phyloP scores from a whole-genome alignment of 495 filamentous ascomycete species.

The Penicillium nucicola region DNA sequence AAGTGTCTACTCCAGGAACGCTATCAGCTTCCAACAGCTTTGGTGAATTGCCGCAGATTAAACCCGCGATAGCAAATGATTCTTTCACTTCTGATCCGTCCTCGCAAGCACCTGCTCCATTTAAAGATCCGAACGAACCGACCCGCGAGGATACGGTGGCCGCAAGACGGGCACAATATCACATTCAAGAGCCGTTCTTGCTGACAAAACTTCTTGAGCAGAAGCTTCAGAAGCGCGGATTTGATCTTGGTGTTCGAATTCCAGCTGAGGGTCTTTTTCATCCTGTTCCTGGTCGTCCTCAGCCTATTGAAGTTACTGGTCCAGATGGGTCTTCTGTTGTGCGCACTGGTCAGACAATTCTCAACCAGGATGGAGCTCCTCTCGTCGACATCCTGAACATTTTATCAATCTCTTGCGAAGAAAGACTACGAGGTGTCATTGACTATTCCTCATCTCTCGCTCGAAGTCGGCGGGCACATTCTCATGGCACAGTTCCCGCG shows the following conservation, averaged over 20 bases:
- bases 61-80: slow-evolving; percentile 30
- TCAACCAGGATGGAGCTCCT: slow-evolving; percentile 63
- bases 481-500: slow-evolving; percentile 65
- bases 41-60: slow-evolving; percentile 32
- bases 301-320: slow-evolving; percentile 52
- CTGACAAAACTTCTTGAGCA: slow-evolving; percentile 45
- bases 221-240: slow-evolving; percentile 44
- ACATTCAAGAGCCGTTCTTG: slow-evolving; percentile 59
- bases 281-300: slow-evolving; percentile 44
- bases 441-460: slow-evolving; percentile 67
- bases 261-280: slow-evolving; percentile 61
- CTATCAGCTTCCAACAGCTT: slow-evolving; percentile 38
- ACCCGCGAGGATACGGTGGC: slow-evolving; percentile 42
- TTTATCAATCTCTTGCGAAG: slow-evolving; percentile 70
- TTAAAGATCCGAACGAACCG: slow-evolving; percentile 41
- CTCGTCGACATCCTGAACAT: slow-evolving; percentile 73
- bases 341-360: slow-evolving; percentile 56
- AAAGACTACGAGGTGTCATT: slow-evolving; percentile 63
- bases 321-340: slow-evolving; percentile 53
- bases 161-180: slow-evolving; percentile 48
- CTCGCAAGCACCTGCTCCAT: slow-evolving; percentile 28
- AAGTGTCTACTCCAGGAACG: slow-evolving; percentile 40
- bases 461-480: slow-evolving; percentile 62
- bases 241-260: slow-evolving; percentile 58
- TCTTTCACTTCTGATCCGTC: slow-evolving; percentile 32